Evolutionary conservation across 2,329 filamentous ascomycete genomes (phyloP), one percentile per base, ranked within the genome.

Genomic region (Tolypocladium pustulatum): DNA sequence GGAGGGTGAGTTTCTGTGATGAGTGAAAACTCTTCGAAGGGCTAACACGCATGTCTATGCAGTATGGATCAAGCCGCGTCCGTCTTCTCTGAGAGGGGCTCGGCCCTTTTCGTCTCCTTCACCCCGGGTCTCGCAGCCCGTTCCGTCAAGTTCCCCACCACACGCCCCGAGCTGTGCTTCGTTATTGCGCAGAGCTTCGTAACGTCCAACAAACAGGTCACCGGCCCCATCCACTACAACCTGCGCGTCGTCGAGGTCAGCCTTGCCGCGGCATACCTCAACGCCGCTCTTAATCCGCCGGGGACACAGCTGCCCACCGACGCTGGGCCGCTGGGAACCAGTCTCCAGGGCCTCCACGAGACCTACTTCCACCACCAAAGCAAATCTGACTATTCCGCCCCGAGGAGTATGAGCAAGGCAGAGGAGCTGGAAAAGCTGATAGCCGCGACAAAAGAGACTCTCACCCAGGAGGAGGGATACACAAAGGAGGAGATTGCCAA

Each of bases 41-140:
- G 49, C 49, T 52, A 20, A 52, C 49, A 4, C 4, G 2, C 34
- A 20, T 13, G 32, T 59, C 1, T 51, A 59, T 34, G 61, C 62
- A 91, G 92, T 58, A 97, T 99, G 94, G 94, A 99, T 69, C 94
- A 99, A 76, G 87, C 91, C 17, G 94, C 94, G 38, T 97, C 93
- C 0, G 93, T 99, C 63, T 94, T 99, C 74, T 93, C 91, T 0
- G 82, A 90, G 67, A 86, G 87, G 64, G 92, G 90, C 56, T 90
- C 89, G 43, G 91, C 94, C 12, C 83, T 97, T 51, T 92, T 95
- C 70, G 93, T 97, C 60, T 89, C 88, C 12, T 99, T 99, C 76
- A 85, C 85, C 63, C 94, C 94, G 3, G 80, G 78, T 22, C 86
- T 99, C 56, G 80, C 82, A 30, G 91, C 88, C 37, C 82, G 85